A percentile compares a stretch with the other conserved stretches of the same genome.
phyloP scores from a whole-genome alignment of 768 basidiomycete genomes.

The Lentinula edodes region DNA sequence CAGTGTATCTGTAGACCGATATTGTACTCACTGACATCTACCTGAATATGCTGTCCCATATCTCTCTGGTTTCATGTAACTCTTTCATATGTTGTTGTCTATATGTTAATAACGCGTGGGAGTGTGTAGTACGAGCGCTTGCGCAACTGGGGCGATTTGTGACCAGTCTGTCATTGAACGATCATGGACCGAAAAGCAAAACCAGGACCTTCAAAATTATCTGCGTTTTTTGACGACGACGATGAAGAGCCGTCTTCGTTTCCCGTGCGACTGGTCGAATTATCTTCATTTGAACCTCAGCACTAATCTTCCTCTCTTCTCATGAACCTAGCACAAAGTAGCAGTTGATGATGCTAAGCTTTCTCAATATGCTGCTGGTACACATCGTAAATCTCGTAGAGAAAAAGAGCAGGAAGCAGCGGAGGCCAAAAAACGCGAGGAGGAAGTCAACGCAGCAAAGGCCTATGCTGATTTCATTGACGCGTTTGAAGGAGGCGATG shows the following conservation, averaged over 20 bases:
- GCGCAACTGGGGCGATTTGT: too few species aligned
- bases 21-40: not conserved
- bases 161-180: not conserved
- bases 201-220: constrained; percentile 40
- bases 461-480: constrained; percentile 83
- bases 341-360: constrained; percentile 79
- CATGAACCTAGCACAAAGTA: constrained; percentile 62
- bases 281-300: constrained; percentile 45
- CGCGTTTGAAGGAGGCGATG: constrained; percentile 73
- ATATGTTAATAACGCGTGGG: too few species aligned
- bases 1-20: not conserved
- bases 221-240: constrained; percentile 80
- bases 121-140: too few species aligned
- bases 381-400: constrained; percentile 79
- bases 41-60: not conserved
- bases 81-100: not conserved
- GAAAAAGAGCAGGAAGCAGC: constrained; percentile 93
- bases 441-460: constrained; percentile 72
- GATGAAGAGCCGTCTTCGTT: constrained; percentile 76
- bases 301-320: constrained; percentile 55
- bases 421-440: constrained; percentile 81
- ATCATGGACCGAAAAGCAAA: constrained; percentile 64
- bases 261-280: constrained; percentile 86
- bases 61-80: too few species aligned
- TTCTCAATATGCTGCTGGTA: constrained; percentile 83